Evolutionary conservation across 2,329 filamentous ascomycete species (phyloP).

Genomic region (Passalora sequoiae): DNA sequence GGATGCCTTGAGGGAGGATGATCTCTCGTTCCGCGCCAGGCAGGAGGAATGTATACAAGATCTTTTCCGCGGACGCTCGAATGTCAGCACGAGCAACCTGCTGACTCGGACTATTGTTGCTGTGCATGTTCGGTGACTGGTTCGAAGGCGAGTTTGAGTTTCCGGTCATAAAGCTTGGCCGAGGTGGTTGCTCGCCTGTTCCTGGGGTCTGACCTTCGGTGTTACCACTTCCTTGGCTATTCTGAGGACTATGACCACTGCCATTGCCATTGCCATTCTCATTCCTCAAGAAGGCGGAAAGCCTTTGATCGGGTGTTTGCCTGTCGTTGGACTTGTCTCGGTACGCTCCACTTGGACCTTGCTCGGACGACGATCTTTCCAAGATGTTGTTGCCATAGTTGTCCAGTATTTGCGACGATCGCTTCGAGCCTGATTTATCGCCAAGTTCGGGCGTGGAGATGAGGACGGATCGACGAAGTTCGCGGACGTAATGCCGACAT

Average conservation of each 20-base stretch:
- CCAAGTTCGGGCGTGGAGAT: conserved; percentile 85
- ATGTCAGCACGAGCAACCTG: conserved; percentile 86
- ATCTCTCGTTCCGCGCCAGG: conserved; percentile 96
- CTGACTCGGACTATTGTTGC: conserved; percentile 77
- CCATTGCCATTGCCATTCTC: conserved; percentile 43
- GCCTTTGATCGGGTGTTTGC: conserved; percentile 74
- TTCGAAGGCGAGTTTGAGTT: conserved; percentile 37
- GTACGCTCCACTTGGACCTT: conserved; percentile 31
- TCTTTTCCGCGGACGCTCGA: conserved; percentile 90
- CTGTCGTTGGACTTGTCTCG: conserved; percentile 42
- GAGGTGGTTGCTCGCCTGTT: conserved; percentile 46
- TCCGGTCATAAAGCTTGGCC: conserved; percentile 56
- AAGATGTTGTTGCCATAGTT: conserved; percentile 44
- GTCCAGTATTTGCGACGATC: conserved; percentile 73
- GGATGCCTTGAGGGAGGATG: conserved; percentile 80
- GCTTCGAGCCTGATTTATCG: conserved; percentile 73
- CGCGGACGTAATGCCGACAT: conserved; percentile 93
- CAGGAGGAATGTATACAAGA: conserved; percentile 94
- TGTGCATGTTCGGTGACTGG: conserved; percentile 48
- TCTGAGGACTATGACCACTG: conserved; percentile 44
- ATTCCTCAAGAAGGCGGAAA: conserved; percentile 71
- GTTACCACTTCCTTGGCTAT: conserved; percentile 41
- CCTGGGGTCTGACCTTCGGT: conserved; percentile 31
- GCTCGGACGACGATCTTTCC: conserved; percentile 44
- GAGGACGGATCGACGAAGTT: conserved; percentile 86